A percentile compares a stretch with the other conserved stretches of the same genome.
phyloP scores from a whole-genome alignment of 768 basidiomycete species.

The Suillus bovinus region DNA sequence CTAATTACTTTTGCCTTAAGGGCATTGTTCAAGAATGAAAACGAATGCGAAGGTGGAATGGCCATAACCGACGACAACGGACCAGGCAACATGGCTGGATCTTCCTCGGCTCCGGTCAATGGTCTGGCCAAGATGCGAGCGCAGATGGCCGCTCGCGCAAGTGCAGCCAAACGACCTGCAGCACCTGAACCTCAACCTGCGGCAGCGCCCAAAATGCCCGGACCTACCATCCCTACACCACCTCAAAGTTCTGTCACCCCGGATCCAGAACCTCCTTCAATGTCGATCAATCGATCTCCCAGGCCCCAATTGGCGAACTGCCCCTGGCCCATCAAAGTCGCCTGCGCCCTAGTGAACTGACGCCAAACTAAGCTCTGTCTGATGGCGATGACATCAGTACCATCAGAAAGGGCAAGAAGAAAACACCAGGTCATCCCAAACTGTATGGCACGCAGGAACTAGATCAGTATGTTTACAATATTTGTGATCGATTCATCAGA shows the following conservation, averaged over 20 bases:
- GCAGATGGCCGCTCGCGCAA: neutral
- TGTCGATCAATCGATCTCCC: neutral
- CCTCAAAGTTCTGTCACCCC: neutral
- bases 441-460: too few species aligned
- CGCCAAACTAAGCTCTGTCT: too few species aligned
- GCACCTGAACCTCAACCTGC: too few species aligned
- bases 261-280: neutral
- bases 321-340: too few species aligned
- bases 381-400: too few species aligned
- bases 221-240: neutral
- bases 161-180: neutral
- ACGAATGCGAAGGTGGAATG: neutral
- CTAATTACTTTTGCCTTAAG: neutral
- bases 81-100: neutral
- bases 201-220: too few species aligned
- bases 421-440: too few species aligned
- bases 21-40: slow-evolving; percentile 5
- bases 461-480: too few species aligned
- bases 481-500: too few species aligned
- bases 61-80: neutral
- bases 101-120: neutral
- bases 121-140: neutral
- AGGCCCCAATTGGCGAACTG: too few species aligned
- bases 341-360: too few species aligned
- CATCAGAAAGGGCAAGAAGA: too few species aligned